phyloP scores from a whole-genome alignment of 495 filamentous ascomycete species.

The Xylaria longipes region DNA sequence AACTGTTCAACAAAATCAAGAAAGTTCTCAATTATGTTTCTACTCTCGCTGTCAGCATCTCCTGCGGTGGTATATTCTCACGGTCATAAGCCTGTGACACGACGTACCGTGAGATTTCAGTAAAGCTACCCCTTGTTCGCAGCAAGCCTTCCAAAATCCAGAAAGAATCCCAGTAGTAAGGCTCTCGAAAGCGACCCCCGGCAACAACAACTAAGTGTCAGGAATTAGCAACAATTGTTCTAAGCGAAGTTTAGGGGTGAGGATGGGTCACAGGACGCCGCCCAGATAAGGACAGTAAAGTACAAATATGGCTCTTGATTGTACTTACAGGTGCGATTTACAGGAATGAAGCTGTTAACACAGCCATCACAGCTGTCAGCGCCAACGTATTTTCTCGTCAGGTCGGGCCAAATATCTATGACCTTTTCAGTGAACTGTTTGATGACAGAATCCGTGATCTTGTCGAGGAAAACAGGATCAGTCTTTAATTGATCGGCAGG shows the following conservation, averaged over 20 bases:
- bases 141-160: slow-evolving; percentile 59
- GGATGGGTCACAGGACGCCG: background rate
- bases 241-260: background rate
- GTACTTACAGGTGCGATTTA: slow-evolving; percentile 50
- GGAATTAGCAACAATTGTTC: background rate
- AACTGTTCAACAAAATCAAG: slow-evolving; percentile 57
- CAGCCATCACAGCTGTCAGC: slow-evolving; percentile 50
- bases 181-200: slow-evolving; percentile 58
- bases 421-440: slow-evolving; percentile 55
- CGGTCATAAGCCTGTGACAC: background rate
- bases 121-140: slow-evolving; percentile 55
- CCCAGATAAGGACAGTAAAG: background rate
- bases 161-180: slow-evolving; percentile 61
- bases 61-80: background rate
- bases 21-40: slow-evolving; percentile 60
- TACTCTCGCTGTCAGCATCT: slow-evolving; percentile 7
- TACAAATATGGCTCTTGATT: background rate
- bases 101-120: slow-evolving; percentile 48
- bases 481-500: slow-evolving; percentile 46
- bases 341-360: slow-evolving; percentile 56
- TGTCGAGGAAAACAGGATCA: slow-evolving; percentile 51
- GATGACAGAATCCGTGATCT: slow-evolving; percentile 49
- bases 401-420: slow-evolving; percentile 59
- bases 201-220: slow-evolving; percentile 51
- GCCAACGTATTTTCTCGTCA: slow-evolving; percentile 53